Evolutionary conservation across 1,139 yeast species (phyloP).

Genomic region (Pichia sp.): DNA sequence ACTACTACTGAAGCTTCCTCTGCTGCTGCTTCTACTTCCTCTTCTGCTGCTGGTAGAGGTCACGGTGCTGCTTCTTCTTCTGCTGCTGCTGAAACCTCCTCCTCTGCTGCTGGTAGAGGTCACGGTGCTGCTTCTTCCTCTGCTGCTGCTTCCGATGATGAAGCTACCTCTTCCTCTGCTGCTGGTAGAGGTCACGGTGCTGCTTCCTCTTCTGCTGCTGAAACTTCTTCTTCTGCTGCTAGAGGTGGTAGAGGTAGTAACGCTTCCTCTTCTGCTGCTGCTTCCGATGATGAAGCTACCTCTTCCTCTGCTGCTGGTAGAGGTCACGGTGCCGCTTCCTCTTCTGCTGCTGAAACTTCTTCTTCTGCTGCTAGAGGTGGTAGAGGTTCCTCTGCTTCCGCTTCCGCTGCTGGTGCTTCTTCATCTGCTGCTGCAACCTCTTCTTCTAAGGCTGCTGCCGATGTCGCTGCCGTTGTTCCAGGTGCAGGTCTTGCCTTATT

Average conservation of each 20-base stretch:
- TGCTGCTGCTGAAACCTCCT: conserved; percentile 14
- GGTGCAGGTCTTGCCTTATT: conserved; percentile 21
- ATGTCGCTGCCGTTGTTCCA: conserved; percentile 15
- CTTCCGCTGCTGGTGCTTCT: conserved; percentile 15
- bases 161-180: conserved; percentile 28
- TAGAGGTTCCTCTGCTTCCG: conserved; percentile 20
- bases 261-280: conserved; percentile 23
- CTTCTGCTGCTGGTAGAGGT: conserved; percentile 27
- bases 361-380: conserved; percentile 23
- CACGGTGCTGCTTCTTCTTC: conserved; percentile 23
- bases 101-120: too few species aligned
- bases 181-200: conserved; percentile 28
- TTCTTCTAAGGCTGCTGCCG: conserved; percentile 20
- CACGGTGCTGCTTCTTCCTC: conserved; percentile 18
- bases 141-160: conserved; percentile 24
- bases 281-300: too few species aligned
- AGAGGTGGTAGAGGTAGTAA: conserved; percentile 17
- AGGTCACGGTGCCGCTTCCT: conserved; percentile 22
- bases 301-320: conserved; percentile 29
- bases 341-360: conserved; percentile 18
- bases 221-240: conserved; percentile 35
- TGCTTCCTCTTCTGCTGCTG: conserved; percentile 37
- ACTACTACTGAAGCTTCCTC: conserved; percentile 25
- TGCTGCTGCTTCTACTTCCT: conserved; percentile 26
- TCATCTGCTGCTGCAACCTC: conserved; percentile 17